Evolutionary conservation across 495 filamentous ascomycete genomes (phyloP), one percentile per base, ranked within the genome.

Genomic region (Penicillium salamii): DNA sequence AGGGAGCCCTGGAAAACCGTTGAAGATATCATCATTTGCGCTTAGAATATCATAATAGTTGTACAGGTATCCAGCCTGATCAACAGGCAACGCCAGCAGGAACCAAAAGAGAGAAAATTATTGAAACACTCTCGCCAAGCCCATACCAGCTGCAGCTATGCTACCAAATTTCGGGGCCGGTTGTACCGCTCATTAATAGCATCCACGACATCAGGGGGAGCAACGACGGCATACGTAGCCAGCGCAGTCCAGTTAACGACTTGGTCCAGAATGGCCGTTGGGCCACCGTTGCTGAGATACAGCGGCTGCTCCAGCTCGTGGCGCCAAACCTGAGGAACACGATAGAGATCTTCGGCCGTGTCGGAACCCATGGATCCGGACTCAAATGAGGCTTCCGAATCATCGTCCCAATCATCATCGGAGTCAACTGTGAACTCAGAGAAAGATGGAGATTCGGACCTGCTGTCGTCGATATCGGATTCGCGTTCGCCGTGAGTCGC

Each of bases 201-300:
- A n/a, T 46, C 43, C 29, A 32, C 3, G 11, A 32, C 12, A 8
- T 3, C 29, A 32, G 29, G 29, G 1, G 43, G 43, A n/a, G 20
- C 21, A 35, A 36, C 43, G 1, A 24, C 5, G 13, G n/a, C 31
- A 18, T 24, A 46, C 5, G 48, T 18, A 1, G 17, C 15, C 4
- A 31, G 46, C 1, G 35, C 46, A 17, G 41, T 34, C 52, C 46
- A 44, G 5, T 50, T 46, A 24, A 54, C 24, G 2, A 45, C n/a
- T 5, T 32, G n/a, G 9, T 54, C 52, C 18, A 54, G 14, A 46
- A 32, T 50, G 9, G 14, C 39, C 6, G 20, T 12, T 4, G 19
- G 21, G 5, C 38, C 51, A 12, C 2, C 15, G 4, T 46, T 7
- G 1, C 34, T 4, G 4, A 0, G 1, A 26, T 34, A 46, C 5